A percentile compares a stretch with the other conserved stretches of the same genome.
Conservation (phyloP, 2,329 filamentous ascomycete genomes). For the Triangularia setosa region DNA sequence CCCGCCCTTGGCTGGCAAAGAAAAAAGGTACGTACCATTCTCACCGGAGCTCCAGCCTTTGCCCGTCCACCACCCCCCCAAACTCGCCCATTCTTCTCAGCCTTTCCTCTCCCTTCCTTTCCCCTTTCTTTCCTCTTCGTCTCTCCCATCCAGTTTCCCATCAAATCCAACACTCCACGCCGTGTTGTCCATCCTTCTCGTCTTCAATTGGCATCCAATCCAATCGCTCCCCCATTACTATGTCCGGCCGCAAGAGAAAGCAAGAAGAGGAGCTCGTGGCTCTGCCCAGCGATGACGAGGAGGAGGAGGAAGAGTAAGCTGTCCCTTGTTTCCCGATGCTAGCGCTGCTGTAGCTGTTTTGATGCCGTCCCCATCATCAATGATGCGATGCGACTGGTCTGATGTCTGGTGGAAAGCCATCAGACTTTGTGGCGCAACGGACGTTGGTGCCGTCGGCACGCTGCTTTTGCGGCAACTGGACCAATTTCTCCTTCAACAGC, state of each 20-base stretch:
- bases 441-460: not conserved
- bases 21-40: slow-evolving; percentile 27
- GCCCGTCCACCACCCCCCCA: slow-evolving; percentile 26
- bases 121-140: slow-evolving; percentile 26
- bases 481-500: not conserved
- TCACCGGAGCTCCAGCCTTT: slow-evolving; percentile 27
- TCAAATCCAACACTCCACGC: slow-evolving; percentile 13
- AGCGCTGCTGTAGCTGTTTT: slow-evolving; percentile 26
- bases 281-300: slow-evolving; percentile 48
- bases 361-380: slow-evolving; percentile 11
- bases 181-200: slow-evolving; percentile 1
- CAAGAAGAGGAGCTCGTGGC: slow-evolving; percentile 52
- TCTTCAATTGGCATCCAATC: slow-evolving; percentile 28
- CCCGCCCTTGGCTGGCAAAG: not conserved
- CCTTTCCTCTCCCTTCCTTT: slow-evolving; percentile 27
- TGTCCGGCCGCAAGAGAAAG: slow-evolving; percentile 53
- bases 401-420: not conserved
- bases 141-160: slow-evolving; percentile 19
- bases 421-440: slow-evolving; percentile 4
- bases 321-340: slow-evolving; percentile 15
- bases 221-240: slow-evolving; percentile 27
- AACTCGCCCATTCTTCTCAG: slow-evolving; percentile 20
- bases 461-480: not conserved
- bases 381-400: slow-evolving; percentile 15
- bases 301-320: slow-evolving; percentile 54